Base-by-base conservation (phyloP, 768 basidiomycete species). In the Trichaptum fuscoviolaceum region DNA sequence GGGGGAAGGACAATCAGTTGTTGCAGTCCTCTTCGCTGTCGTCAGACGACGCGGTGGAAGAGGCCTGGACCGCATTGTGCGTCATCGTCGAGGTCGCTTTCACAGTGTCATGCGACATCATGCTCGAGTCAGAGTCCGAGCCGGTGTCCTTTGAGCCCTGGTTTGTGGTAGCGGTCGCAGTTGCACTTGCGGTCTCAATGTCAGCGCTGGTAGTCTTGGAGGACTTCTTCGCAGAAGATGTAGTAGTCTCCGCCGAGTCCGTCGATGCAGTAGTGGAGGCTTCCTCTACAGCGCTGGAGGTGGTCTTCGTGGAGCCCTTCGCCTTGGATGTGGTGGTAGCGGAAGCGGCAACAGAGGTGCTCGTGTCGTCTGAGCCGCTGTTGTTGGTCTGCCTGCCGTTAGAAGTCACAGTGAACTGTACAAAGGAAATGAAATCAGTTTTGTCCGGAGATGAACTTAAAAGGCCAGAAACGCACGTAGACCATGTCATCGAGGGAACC, bases 401-500 rank as follows among this genome's bases (percentile, higher is more conserved):
- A 20, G 42, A 12, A 4, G 42, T 52, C 15, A 52, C 42, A 52
- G 42, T 52, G 42, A 52, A 52, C 42, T 52, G 42, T 20, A 52
- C 15, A 20, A 52, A 52, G 42, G 5, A 52, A 52, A 52, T 52
- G 42, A 52, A 52, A 52, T 52, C 42, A 52, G 42, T 20, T 6
- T 6, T 12, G 42, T 52, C 20, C 15, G 42, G 20, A 52, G 20
- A 52, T 52, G 20, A 36, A 52, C 42, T 52, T 20, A 2, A 3
- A 20, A 15, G 42, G 5, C 2, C 6, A 52, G 20, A 52, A 61
- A 61, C 59, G 59, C 66, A 78, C 75, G 57, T 82, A 82, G 63
- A 81, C 76, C 0, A 70, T 69, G 65, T 82, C 81, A 58, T 82
- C 81, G n/a, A 81, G 68, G 23, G 64, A 58, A 27, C 82, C 82